Percentiles rank a stretch among this genome's conserved stretches.
Conservation (phyloP, 1,139 yeast genomes). For the Geotrichum histeridarum region DNA sequence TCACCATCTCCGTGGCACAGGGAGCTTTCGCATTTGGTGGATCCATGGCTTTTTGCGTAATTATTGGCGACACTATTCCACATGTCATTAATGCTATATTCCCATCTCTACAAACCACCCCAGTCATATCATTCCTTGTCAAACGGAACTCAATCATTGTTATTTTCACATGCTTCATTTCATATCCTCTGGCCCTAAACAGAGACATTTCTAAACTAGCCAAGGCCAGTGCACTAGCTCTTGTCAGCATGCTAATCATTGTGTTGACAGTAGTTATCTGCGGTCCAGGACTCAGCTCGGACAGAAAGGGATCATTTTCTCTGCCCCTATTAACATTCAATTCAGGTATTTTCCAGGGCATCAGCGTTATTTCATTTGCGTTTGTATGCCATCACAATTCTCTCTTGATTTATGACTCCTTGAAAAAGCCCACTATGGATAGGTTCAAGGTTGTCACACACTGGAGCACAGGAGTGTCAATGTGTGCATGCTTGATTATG, state of each 20-base stretch:
- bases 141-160: conserved; percentile 64
- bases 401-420: conserved; percentile 78
- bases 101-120: conserved; percentile 44
- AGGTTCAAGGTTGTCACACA: conserved; percentile 77
- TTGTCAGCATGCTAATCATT: conserved; percentile 76
- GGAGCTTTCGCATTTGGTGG: conserved; percentile 94
- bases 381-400: conserved; percentile 95
- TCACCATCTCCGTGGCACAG: conserved; percentile 65
- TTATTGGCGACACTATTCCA: conserved; percentile 92
- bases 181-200: conserved; percentile 78
- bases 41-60: conserved; percentile 87
- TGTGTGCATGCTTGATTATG: conserved; percentile 71
- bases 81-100: conserved; percentile 73
- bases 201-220: conserved; percentile 82
- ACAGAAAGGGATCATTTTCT: conserved; percentile 46
- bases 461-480: conserved; percentile 73
- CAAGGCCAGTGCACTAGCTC: conserved; percentile 80
- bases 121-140: conserved; percentile 50
- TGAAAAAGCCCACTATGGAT: conserved; percentile 67
- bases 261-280: conserved; percentile 66
- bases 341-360: conserved; percentile 73
- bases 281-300: conserved; percentile 54
- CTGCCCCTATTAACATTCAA: conserved; percentile 53
- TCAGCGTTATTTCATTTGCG: conserved; percentile 88
- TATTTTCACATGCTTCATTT: conserved; percentile 63